Conservation (phyloP, 2,329 filamentous ascomycete species). For the Bisporella sp. region DNA sequence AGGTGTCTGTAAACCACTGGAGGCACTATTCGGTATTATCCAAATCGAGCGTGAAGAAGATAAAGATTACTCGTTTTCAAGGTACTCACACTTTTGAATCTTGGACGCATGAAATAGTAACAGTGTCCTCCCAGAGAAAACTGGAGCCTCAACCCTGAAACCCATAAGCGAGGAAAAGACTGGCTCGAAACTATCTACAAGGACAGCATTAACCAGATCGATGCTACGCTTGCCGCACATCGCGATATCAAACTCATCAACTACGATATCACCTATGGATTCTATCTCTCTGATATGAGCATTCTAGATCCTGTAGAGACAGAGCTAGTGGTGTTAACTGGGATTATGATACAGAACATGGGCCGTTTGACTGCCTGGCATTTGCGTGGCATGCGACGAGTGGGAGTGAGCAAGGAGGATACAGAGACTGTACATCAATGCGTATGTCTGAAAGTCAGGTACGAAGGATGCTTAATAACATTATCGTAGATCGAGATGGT, state of each 20-base stretch:
- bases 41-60: slow-evolving; percentile 38
- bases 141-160: slow-evolving; percentile 52
- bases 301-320: slow-evolving; percentile 48
- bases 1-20: slow-evolving; percentile 56
- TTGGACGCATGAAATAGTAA: background rate
- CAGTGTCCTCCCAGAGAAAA: slow-evolving; percentile 35
- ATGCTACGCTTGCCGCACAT: slow-evolving; percentile 34
- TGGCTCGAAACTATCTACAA: slow-evolving; percentile 47
- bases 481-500: slow-evolving; percentile 30
- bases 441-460: slow-evolving; percentile 14
- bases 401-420: slow-evolving; percentile 37
- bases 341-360: slow-evolving; percentile 53
- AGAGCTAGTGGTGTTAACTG: slow-evolving; percentile 44
- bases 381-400: slow-evolving; percentile 39
- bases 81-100: slow-evolving; percentile 6
- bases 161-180: slow-evolving; percentile 41
- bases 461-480: slow-evolving; percentile 1
- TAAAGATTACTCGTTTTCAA: slow-evolving; percentile 37
- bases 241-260: slow-evolving; percentile 45
- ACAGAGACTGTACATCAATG: slow-evolving; percentile 31
- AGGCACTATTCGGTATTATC: slow-evolving; percentile 26
- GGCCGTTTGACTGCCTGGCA: slow-evolving; percentile 48
- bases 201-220: slow-evolving; percentile 25
- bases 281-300: slow-evolving; percentile 49
- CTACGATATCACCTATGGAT: slow-evolving; percentile 48